Evolutionary conservation across 2,329 filamentous ascomycete genomes (phyloP).

Genomic region (Scedosporium dehoogii): DNA sequence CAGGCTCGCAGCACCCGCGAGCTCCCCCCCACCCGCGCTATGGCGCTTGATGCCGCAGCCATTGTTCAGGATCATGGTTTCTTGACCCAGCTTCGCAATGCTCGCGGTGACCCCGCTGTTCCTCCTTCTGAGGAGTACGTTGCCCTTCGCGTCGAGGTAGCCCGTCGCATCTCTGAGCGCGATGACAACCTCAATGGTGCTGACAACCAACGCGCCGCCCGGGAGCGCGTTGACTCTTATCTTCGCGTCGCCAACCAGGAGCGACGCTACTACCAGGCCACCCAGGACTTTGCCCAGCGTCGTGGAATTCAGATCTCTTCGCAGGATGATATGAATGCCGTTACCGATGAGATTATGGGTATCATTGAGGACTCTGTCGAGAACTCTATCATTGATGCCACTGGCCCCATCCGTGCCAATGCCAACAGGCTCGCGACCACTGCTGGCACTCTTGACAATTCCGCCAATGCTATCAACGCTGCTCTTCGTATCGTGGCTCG

Average conservation of each 20-base stretch:
- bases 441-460: neutral
- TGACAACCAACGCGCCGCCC: neutral
- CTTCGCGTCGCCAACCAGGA: neutral
- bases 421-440: neutral
- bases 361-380: neutral
- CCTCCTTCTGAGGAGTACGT: slow-evolving; percentile 15
- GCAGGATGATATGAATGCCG: neutral
- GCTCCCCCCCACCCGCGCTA: slow-evolving; percentile 21
- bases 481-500: neutral
- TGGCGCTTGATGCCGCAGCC: slow-evolving; percentile 15
- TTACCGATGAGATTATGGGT: neutral
- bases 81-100: slow-evolving; percentile 18
- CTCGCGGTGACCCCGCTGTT: slow-evolving; percentile 11
- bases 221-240: neutral
- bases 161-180: slow-evolving; percentile 24
- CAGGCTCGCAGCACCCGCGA: slow-evolving; percentile 20
- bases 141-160: slow-evolving; percentile 20
- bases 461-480: neutral
- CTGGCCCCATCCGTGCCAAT: neutral
- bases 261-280: neutral
- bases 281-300: neutral
- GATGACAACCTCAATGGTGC: slow-evolving; percentile 12
- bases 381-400: neutral
- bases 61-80: slow-evolving; percentile 21
- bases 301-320: neutral